These are phyloP conservation scores for Suhomyces anneliseae DNA, from an alignment of 1,139 yeast species.

Conservation along the genomic window DNA sequence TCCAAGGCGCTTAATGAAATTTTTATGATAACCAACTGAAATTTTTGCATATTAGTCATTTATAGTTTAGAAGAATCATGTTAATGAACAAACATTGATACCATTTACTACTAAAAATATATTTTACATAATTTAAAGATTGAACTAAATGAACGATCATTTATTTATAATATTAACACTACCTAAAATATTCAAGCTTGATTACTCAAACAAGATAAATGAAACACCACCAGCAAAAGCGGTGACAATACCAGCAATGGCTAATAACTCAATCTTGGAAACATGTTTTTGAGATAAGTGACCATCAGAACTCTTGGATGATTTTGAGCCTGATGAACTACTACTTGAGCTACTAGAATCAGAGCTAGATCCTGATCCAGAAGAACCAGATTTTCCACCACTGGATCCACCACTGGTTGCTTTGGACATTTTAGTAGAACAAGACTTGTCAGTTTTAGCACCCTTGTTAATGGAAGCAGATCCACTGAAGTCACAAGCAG, in stretches of 20 bases:
- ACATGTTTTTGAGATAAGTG: conserved; percentile 26
- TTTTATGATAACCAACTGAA: conserved; percentile 69
- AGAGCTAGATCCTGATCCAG: conserved; percentile 17
- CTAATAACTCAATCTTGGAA: conserved; percentile 32
- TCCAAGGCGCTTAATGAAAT: conserved; percentile 86
- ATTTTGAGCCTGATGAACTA: conserved; percentile 22
- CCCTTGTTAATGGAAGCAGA: conserved; percentile 34
- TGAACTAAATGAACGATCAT: not conserved
- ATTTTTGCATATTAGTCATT: not conserved
- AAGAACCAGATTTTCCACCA: conserved; percentile 21
- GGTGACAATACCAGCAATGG: conserved; percentile 32
- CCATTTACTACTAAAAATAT: too few relatives aligned
- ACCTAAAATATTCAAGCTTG: not conserved
- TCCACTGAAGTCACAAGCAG: conserved; percentile 46
- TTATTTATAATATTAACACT: too few relatives aligned
- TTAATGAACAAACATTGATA: not conserved
- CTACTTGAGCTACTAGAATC: conserved; percentile 26
- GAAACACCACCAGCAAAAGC: conserved; percentile 43
- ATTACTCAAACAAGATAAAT: conserved; percentile 29
- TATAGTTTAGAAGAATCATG: too few relatives aligned
- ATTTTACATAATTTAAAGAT: not conserved
- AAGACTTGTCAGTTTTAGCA: conserved; percentile 31
- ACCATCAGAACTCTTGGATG: conserved; percentile 24
- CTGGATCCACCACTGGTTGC: conserved; percentile 20
- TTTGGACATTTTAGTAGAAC: conserved; percentile 29